Evolutionary conservation across 192 early-diverging fungal genomes (phyloP).

Genomic region (Obelidium mucronatum): DNA sequence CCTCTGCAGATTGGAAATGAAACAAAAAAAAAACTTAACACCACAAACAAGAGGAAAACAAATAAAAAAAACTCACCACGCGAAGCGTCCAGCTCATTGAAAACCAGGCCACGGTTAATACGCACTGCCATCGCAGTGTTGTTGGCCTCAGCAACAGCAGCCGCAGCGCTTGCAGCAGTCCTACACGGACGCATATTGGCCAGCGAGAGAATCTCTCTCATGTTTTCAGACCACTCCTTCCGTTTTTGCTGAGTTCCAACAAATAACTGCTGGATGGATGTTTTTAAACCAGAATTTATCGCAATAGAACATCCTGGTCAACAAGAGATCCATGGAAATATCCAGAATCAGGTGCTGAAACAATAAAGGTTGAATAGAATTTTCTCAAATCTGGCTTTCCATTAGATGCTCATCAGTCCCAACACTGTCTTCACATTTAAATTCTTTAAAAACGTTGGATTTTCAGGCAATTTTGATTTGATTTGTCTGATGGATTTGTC

Average conservation of each 20-base stretch:
- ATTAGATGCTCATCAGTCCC: slow-evolving; percentile 34
- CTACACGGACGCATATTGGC: too few relatives aligned
- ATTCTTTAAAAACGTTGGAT: slow-evolving; percentile 17
- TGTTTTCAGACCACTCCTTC: not conserved
- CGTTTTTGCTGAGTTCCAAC: not conserved
- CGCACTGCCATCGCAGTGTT: too few relatives aligned
- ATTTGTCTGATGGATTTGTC: too few relatives aligned
- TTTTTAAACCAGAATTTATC: slow-evolving; percentile 20
- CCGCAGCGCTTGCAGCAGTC: too few relatives aligned
- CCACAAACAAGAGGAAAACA: too few relatives aligned
- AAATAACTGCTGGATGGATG: slow-evolving; percentile 9
- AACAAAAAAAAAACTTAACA: too few relatives aligned
- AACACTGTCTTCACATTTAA: slow-evolving; percentile 4
- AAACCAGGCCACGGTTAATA: too few relatives aligned
- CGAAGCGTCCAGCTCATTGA: too few relatives aligned
- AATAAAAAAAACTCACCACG: too few relatives aligned
- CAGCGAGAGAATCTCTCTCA: not conserved
- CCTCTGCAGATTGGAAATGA: too few relatives aligned
- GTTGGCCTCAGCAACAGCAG: too few relatives aligned
- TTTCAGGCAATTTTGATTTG: slow-evolving; percentile 26
- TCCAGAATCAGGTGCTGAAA: slow-evolving; percentile 3
- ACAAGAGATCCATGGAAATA: slow-evolving; percentile 28
- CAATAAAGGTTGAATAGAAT: slow-evolving; percentile 29
- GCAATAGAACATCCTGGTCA: slow-evolving; percentile 29
- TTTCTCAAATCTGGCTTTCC: not conserved